These are phyloP conservation scores for Dendrobium nobile DNA, from an alignment of 106 monocot genomes.

Conservation along the genomic window DNA sequence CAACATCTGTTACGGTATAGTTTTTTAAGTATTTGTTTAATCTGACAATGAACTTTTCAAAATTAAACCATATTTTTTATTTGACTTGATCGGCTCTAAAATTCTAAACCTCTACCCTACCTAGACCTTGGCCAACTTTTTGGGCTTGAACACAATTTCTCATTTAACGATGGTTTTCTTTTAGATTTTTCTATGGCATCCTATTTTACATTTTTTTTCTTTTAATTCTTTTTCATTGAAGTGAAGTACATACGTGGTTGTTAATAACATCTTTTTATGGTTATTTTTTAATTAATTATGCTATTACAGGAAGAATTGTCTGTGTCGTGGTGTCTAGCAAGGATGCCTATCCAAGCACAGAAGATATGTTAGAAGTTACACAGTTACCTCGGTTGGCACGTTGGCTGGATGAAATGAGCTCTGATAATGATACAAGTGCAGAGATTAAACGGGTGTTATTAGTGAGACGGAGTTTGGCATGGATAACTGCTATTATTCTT, in stretches of 20 bases:
- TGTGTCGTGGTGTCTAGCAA: slow-evolving; percentile 40
- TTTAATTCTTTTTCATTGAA: neutral
- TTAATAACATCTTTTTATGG: neutral
- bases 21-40: neutral
- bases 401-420: slow-evolving; percentile 33
- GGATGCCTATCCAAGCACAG: slow-evolving; percentile 14
- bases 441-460: slow-evolving; percentile 25
- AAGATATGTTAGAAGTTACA: slow-evolving; percentile 27
- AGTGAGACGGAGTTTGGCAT: slow-evolving; percentile 73
- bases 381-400: slow-evolving; percentile 27
- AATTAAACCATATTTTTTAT: neutral
- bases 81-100: neutral
- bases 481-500: slow-evolving; percentile 94
- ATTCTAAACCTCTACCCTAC: neutral
- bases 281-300: slow-evolving; percentile 1
- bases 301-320: slow-evolving; percentile 58
- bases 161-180: neutral
- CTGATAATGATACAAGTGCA: slow-evolving; percentile 13
- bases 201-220: neutral
- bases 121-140: neutral
- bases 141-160: neutral
- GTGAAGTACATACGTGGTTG: neutral
- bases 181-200: neutral
- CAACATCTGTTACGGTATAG: neutral
- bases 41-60: neutral